phyloP scores from a whole-genome alignment of 2,329 filamentous ascomycete species.

The Conoideocrella luteorostrata region DNA sequence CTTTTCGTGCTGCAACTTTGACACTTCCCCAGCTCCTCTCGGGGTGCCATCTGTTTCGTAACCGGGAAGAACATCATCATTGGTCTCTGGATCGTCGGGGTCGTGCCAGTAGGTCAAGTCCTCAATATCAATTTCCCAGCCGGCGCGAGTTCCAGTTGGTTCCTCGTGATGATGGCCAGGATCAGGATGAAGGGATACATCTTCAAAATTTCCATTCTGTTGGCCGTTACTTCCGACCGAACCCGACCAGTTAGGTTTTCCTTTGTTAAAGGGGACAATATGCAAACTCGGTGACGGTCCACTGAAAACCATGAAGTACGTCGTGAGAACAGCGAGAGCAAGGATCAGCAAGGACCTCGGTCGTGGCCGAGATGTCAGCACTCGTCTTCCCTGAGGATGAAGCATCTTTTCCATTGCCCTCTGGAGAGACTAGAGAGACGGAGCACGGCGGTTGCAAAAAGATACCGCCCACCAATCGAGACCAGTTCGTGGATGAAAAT shows the following conservation, averaged over 20 bases:
- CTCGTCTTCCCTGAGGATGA: conserved; percentile 21
- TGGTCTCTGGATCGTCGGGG: conserved; percentile 27
- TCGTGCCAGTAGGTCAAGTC: conserved; percentile 31
- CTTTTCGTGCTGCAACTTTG: conserved; percentile 32
- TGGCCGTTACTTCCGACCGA: not conserved
- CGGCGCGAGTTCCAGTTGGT: conserved; percentile 13
- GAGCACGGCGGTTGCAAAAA: not conserved
- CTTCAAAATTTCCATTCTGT: not conserved
- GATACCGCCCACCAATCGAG: no score
- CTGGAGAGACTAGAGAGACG: not conserved
- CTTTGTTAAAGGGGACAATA: conserved; percentile 25
- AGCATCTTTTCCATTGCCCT: conserved; percentile 26
- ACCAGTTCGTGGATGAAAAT: no score
- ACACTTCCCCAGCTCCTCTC: conserved; percentile 25
- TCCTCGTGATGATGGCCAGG: conserved; percentile 11
- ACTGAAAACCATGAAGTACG: conserved; percentile 38
- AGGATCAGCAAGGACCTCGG: conserved; percentile 37
- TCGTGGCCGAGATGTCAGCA: conserved; percentile 28
- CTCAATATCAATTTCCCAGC: conserved; percentile 29
- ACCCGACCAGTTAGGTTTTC: conserved; percentile 8
- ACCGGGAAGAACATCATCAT: conserved; percentile 28
- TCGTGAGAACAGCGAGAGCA: conserved; percentile 30
- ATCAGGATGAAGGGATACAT: not conserved
- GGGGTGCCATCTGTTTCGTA: conserved; percentile 30
- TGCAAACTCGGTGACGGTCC: conserved; percentile 25